Evolutionary conservation across 2,329 filamentous ascomycete species (phyloP).

Genomic region (Tolypocladium pustulatum): DNA sequence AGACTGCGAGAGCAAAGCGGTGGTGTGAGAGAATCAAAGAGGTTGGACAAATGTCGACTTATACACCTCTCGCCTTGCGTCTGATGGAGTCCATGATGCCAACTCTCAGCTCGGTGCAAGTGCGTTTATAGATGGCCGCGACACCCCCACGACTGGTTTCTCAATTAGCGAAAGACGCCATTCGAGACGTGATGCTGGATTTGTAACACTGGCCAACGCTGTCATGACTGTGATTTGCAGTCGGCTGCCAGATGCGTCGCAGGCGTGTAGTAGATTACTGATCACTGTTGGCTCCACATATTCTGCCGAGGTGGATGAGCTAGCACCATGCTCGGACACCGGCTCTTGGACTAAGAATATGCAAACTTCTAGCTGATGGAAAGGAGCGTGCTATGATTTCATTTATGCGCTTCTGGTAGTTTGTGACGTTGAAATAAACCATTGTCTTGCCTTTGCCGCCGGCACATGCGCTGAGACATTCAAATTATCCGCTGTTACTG

Average conservation of each 20-base stretch:
- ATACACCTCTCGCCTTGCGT: neutral
- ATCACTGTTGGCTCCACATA: neutral
- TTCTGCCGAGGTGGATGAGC: neutral
- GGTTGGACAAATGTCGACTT: neutral
- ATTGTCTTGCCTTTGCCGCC: neutral
- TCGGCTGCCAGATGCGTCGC: neutral
- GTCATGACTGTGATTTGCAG: neutral
- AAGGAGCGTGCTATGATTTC: neutral
- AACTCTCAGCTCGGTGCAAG: neutral
- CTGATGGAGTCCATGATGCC: neutral
- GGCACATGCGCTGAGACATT: neutral
- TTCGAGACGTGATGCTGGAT: neutral
- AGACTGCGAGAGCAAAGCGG: neutral
- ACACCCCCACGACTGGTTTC: neutral
- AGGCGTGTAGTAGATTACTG: neutral
- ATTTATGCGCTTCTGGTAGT: neutral
- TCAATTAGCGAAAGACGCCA: neutral
- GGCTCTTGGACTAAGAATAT: too few species aligned
- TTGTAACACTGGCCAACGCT: neutral
- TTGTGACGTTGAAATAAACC: neutral
- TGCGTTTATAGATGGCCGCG: neutral
- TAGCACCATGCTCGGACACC: neutral
- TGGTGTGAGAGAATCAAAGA: neutral
- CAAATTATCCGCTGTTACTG: neutral
- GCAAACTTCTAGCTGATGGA: neutral